Percentiles rank a stretch among this genome's conserved stretches.
Evolutionary conservation across 2,329 filamentous ascomycete species (phyloP).

Genomic region (Aspergillus calidoustus): DNA sequence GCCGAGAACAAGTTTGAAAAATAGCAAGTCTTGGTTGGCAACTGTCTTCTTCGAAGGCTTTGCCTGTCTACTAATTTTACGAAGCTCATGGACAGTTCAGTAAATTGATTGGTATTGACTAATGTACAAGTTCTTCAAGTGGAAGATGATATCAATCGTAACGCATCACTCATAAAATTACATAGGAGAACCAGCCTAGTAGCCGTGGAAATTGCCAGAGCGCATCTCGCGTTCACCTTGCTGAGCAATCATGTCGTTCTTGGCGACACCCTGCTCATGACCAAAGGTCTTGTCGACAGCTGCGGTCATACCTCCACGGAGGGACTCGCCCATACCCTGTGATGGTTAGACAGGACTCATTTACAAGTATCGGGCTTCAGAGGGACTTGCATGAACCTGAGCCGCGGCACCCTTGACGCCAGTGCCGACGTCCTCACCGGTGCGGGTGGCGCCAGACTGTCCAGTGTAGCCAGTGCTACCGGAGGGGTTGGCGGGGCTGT

Average conservation of each 20-base stretch:
- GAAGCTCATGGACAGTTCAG: no score
- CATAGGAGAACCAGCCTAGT: not conserved
- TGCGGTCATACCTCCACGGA: slow-evolving; percentile 44
- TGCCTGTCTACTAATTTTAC: no score
- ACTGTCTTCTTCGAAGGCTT: no score
- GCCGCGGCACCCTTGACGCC: slow-evolving; percentile 36
- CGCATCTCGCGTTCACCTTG: slow-evolving; percentile 42
- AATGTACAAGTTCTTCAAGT: not conserved
- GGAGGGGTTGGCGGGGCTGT: slow-evolving; percentile 20
- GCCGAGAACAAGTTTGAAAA: no score
- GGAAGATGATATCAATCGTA: not conserved
- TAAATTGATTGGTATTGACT: not conserved
- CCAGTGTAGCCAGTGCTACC: slow-evolving; percentile 21
- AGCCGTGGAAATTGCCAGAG: slow-evolving; percentile 32
- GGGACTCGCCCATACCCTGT: slow-evolving; percentile 47
- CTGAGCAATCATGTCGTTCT: slow-evolving; percentile 43
- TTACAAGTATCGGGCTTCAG: not conserved
- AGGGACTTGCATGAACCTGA: slow-evolving; percentile 41
- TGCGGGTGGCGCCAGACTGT: slow-evolving; percentile 13
- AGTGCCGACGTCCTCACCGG: slow-evolving; percentile 28
- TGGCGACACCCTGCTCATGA: slow-evolving; percentile 38
- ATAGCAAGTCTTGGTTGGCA: no score
- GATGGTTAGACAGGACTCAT: slow-evolving; percentile 7
- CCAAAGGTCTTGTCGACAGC: slow-evolving; percentile 46
- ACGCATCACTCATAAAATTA: not conserved